Base-by-base conservation (phyloP, 2,329 filamentous ascomycete genomes). In the Stagonosporopsis chrysanthemi region DNA sequence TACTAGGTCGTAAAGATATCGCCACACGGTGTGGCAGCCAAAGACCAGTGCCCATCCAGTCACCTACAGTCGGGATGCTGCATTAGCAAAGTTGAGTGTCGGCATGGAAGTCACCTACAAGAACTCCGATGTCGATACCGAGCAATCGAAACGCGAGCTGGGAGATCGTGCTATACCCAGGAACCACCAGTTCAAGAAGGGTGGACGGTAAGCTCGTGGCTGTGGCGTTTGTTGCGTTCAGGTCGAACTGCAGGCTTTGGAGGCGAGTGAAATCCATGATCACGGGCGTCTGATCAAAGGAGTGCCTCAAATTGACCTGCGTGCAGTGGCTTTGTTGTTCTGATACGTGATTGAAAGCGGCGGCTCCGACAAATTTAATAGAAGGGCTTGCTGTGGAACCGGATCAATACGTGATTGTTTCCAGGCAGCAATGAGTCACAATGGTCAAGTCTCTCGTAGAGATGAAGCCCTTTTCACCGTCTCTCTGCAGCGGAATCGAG, bases 41-140 rank as follows among this genome's bases (percentile, higher is more conserved):
- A 52, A 52, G 8, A 52, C 17, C 9, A 52, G 22, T 22, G 50
- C 50, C 50, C 50, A 52, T 4, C 50, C 50, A n/a, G 50, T 41
- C 4, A 48, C 45, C 45, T 48, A 40, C 11, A 29, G 9, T 19
- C 2, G 3, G 6, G 14, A 39, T 15, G 9, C 7, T 35, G 22
- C 17, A 19, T 46, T 19, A 46, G 29, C 28, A 46, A 9, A 6
- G 15, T 33, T 24, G 19, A 9, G 9, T 3, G 15, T 15, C 14
- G 2, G 2, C 8, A n/a, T 6, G 2, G 17, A 2, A 8, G 9
- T 2, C 14, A 40, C 45, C 39, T 23, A 52, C 50, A n/a, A 52
- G 50, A 14, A 52, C 50, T 17, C 50, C 50, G 5, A 52, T 52
- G 22, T 52, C 50, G 14, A 52, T 52, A 8, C 50, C 50, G 2